Percentiles rank a stretch among this genome's conserved stretches.
Conservation (phyloP, 805 yeast genomes). For the Pichia paraexigua region DNA sequence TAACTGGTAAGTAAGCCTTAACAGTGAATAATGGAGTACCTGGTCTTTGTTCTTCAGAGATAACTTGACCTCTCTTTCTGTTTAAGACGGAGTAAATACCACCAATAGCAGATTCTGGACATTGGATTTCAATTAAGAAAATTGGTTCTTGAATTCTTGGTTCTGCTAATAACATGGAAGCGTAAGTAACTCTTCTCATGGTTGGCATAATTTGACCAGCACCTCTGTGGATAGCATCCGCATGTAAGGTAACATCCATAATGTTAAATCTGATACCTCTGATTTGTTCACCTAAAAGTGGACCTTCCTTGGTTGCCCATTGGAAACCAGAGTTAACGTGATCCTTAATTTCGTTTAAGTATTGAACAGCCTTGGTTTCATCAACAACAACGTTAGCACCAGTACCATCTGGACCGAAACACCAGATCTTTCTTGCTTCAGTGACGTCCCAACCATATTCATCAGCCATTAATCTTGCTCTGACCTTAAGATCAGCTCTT, state of each 20-base stretch:
- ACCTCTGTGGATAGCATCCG: constrained; percentile 99
- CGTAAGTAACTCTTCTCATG: constrained; percentile 99
- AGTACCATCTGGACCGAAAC: constrained; percentile 99
- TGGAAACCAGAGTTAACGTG: constrained; percentile 99
- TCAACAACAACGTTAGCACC: constrained; percentile 99
- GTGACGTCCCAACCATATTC: constrained; percentile 99
- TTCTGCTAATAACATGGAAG: constrained; percentile 95
- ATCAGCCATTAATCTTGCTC: constrained; percentile 98
- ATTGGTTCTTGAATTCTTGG: constrained; percentile 99
- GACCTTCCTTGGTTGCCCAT: constrained; percentile 99
- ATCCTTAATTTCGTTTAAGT: constrained; percentile 98
- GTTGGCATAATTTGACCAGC: constrained; percentile 99
- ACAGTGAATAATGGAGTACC: constrained; percentile 99
- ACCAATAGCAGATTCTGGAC: constrained; percentile 99
- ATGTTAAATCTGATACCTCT: constrained; percentile 97
- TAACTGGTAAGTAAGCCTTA: constrained; percentile 99
- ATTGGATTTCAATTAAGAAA: constrained; percentile 98
- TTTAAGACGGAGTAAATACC: constrained; percentile 99
- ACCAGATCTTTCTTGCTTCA: constrained; percentile 99
- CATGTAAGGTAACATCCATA: constrained; percentile 97
- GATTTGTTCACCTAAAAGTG: constrained; percentile 91
- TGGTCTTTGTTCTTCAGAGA: constrained; percentile 99
- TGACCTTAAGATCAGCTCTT: constrained; percentile 96
- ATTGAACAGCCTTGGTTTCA: constrained; percentile 99
- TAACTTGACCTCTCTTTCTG: constrained; percentile 99